Conservation (phyloP, 2,329 filamentous ascomycete species). For the Fusarium sp. region DNA sequence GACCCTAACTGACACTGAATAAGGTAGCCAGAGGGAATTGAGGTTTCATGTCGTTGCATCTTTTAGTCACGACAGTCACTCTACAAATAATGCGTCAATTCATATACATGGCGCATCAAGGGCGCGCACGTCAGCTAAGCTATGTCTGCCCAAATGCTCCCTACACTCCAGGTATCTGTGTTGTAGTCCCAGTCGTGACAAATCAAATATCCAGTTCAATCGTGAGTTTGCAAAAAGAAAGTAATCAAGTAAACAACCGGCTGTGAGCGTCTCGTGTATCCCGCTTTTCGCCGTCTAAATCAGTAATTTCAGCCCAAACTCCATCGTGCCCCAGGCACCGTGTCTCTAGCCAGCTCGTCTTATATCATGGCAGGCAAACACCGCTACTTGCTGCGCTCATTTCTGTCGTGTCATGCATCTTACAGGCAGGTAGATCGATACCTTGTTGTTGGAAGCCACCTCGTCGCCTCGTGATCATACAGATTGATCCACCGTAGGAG, state of each 20-base stretch:
- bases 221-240: constrained; percentile 3
- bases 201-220: constrained; percentile 9
- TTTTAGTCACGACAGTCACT: background rate
- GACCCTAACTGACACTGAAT: background rate
- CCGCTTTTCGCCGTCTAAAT: constrained; percentile 32
- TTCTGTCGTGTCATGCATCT: background rate
- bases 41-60: background rate
- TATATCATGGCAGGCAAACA: background rate
- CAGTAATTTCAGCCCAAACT: constrained; percentile 28
- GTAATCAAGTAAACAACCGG: constrained; percentile 8
- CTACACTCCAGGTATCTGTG: constrained; percentile 37
- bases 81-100: constrained; percentile 27
- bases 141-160: constrained; percentile 24
- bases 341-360: constrained; percentile 5
- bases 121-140: constrained; percentile 7
- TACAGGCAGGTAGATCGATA: background rate
- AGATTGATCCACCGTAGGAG: constrained; percentile 38
- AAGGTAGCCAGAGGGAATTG: background rate
- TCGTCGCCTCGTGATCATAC: constrained; percentile 14
- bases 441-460: background rate
- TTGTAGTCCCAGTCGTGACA: constrained; percentile 17
- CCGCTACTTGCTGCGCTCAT: background rate
- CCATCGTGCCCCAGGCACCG: constrained; percentile 18
- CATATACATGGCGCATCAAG: constrained; percentile 22
- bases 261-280: constrained; percentile 40